These are phyloP conservation scores for Sarocladium brachiariae DNA, from an alignment of 2,329 filamentous ascomycete species.

Conservation along the genomic window DNA sequence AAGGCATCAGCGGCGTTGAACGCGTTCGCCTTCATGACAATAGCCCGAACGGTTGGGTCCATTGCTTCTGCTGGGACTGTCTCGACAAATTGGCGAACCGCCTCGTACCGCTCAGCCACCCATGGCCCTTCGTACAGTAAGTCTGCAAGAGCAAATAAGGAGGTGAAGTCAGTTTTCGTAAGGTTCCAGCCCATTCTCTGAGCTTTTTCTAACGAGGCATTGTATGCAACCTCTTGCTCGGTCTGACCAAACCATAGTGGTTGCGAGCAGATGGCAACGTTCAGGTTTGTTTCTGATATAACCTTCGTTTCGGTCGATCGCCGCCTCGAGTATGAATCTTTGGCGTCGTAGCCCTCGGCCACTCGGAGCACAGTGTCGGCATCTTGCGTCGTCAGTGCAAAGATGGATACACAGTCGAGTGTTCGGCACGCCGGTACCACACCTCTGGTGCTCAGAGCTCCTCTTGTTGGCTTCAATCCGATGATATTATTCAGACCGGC, in stretches of 20 bases:
- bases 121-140: constrained; percentile 52
- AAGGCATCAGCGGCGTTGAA: constrained; percentile 41
- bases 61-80: constrained; percentile 20
- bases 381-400: constrained; percentile 41
- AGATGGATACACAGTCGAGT: constrained; percentile 50
- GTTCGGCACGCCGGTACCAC: constrained; percentile 49
- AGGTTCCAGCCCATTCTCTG: constrained; percentile 33
- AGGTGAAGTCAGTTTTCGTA: constrained; percentile 37
- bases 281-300: constrained; percentile 31
- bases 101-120: constrained; percentile 49
- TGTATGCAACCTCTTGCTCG: constrained; percentile 35
- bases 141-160: constrained; percentile 44
- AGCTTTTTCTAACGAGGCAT: constrained; percentile 31
- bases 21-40: constrained; percentile 30
- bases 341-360: constrained; percentile 38
- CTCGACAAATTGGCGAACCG: constrained; percentile 40
- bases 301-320: constrained; percentile 30
- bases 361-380: constrained; percentile 42
- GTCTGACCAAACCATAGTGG: constrained; percentile 29
- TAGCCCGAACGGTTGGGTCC: constrained; percentile 28
- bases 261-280: constrained; percentile 32
- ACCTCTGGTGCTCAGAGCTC: constrained; percentile 41
- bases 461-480: constrained; percentile 45
- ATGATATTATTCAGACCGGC: constrained; percentile 47
- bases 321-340: constrained; percentile 44